phyloP scores from a whole-genome alignment of 352 stramenopile genomes.

The Phytophthora meadii region DNA sequence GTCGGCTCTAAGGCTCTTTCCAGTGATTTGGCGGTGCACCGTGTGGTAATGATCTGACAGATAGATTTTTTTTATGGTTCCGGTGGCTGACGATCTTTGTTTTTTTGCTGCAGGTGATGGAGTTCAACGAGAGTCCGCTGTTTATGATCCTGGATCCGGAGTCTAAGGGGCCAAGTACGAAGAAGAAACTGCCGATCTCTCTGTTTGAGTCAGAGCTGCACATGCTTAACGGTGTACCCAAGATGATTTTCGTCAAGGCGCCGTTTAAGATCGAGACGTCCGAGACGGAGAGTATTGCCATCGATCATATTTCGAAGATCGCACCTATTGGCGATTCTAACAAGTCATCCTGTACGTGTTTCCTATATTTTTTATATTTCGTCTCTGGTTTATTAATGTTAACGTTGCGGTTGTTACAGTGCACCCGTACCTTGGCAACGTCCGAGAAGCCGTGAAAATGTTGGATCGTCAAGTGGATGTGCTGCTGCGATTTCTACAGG shows the following conservation, averaged over 20 bases:
- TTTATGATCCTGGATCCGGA: constrained; percentile 81
- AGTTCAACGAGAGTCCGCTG: constrained; percentile 88
- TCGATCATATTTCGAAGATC: constrained; percentile 92
- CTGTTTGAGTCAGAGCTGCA: constrained; percentile 90
- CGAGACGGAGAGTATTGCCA: constrained; percentile 86
- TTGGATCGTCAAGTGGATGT: constrained; percentile 84
- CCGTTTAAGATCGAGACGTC: constrained; percentile 90
- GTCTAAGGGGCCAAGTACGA: constrained; percentile 65
- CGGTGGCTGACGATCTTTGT: not conserved
- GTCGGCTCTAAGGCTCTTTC: constrained; percentile 72
- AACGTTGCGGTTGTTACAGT: constrained; percentile 44
- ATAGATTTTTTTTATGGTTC: not conserved
- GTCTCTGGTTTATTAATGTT: constrained; percentile 4
- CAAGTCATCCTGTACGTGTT: constrained; percentile 73
- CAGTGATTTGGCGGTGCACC: constrained; percentile 81
- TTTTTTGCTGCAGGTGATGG: constrained; percentile 68
- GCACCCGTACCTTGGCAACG: constrained; percentile 80
- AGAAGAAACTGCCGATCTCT: constrained; percentile 90
- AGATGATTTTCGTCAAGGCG: constrained; percentile 91
- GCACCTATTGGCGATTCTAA: constrained; percentile 68
- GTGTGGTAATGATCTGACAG: constrained; percentile 47
- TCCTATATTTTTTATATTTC: not conserved
- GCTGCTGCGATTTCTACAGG: constrained; percentile 74
- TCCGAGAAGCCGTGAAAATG: constrained; percentile 88
- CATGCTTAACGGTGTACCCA: constrained; percentile 82